Base-by-base conservation (phyloP, 164 flowering plant genomes). In the Amborella trichopoda region DNA sequence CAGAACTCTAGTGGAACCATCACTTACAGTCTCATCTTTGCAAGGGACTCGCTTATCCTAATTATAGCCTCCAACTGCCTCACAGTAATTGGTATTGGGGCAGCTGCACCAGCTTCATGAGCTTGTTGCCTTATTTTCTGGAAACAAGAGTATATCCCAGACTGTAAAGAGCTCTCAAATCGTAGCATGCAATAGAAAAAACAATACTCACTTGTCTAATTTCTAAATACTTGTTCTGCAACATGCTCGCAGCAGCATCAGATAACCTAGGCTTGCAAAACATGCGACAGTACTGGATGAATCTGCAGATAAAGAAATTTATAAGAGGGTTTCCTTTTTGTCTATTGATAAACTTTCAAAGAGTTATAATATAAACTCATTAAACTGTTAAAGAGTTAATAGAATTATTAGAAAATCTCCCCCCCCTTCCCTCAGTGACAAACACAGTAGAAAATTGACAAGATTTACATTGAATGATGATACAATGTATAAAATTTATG, bases 41-140 rank as follows among this genome's bases (percentile, higher is more conserved):
- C 99, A 49, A 93, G 89, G 21, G 99, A 61, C 76, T 85, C 99
- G 32, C 99, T 88, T 50, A 93, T 51, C 68, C 99, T 71, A 48
- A 88, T 64, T 27, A 93, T 71, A 52, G 96, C 99, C 66, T 93
- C 99, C 33, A 93, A 74, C 73, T 93, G 97, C 69, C 99, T 81
- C 32, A 93, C 99, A 9, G 97, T 93, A 44, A 93, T 82, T 46
- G 99, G 99, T 54, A 93, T 75, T 24, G 78, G 87, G 50, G 99
- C 69, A 37, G 95, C 68, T 63, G 77, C 89, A 25, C 99, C 99
- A 9, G 83, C 76, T 64, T 93, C 95, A 76, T 88, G 76, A 62
- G 95, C 89, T 49, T 81, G 95, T 60, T 68, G 80, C 59, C 94
- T 88, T 95, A 93, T 85, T 51, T 80, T 82, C 99, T 88, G 55